These are phyloP conservation scores for Rhodofomes roseus DNA, from an alignment of 1,284 basidiomycete genomes.

Conservation along the genomic window DNA sequence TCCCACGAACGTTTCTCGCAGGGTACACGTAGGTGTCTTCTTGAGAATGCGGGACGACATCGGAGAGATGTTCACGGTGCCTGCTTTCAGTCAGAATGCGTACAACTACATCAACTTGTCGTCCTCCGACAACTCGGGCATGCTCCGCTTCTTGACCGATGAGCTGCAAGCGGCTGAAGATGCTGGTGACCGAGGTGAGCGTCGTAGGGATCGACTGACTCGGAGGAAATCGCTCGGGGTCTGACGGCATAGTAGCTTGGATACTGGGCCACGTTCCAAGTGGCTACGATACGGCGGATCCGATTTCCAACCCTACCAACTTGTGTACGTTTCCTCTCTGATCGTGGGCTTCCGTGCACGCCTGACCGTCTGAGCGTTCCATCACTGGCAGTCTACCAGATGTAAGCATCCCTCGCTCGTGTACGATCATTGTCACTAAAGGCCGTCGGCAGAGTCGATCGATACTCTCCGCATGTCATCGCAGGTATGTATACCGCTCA, in stretches of 20 bases:
- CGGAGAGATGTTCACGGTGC: too few species aligned
- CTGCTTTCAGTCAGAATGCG: conserved; percentile 43
- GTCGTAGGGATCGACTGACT: neutral
- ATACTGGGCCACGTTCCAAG: conserved; percentile 76
- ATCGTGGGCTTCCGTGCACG: neutral
- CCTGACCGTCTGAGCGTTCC: neutral
- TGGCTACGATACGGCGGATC: conserved; percentile 73
- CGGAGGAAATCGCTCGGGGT: neutral
- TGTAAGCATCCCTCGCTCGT: conserved; percentile 35
- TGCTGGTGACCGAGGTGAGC: conserved; percentile 56
- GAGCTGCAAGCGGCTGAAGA: conserved; percentile 80
- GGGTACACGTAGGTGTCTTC: conserved; percentile 42
- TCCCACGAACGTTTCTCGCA: conserved; percentile 12
- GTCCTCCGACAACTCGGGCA: conserved; percentile 67
- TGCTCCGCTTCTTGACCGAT: conserved; percentile 76
- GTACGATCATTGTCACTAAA: conserved; percentile 11
- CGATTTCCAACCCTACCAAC: conserved; percentile 58
- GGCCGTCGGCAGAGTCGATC: conserved; percentile 57
- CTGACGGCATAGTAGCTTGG: conserved; percentile 50
- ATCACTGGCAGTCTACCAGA: conserved; percentile 61
- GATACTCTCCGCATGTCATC: conserved; percentile 75
- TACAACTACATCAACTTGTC: conserved; percentile 79
- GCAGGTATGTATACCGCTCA: conserved; percentile 42
- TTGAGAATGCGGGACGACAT: too few species aligned
- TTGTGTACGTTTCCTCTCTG: conserved; percentile 62